phyloP scores from a whole-genome alignment of 2,329 filamentous ascomycete genomes.

The Ceratocystis huliohia region DNA sequence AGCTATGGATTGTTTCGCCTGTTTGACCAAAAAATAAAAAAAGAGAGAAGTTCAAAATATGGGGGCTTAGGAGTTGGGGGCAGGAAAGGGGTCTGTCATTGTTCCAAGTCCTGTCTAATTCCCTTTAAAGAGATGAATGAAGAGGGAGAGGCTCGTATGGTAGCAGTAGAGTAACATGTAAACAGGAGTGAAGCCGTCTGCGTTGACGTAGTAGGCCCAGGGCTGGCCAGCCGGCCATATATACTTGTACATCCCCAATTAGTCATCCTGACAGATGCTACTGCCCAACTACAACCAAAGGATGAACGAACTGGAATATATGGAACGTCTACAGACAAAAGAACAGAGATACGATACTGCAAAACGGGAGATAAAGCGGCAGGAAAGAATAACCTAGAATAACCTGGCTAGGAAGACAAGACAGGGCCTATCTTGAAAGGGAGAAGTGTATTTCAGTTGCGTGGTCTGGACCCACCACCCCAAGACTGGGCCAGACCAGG shows the following conservation, averaged over 20 bases:
- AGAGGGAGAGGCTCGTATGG: neutral
- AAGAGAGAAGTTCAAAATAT: neutral
- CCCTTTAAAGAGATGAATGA: constrained; percentile 1
- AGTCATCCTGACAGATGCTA: too few relatives aligned
- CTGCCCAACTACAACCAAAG: neutral
- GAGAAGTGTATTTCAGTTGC: neutral
- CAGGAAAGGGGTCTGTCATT: too few relatives aligned
- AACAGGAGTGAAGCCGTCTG: too few relatives aligned
- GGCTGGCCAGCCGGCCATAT: neutral
- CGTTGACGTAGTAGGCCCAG: too few relatives aligned
- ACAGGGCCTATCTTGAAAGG: neutral
- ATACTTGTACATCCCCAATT: neutral
- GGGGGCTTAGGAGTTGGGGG: too few relatives aligned
- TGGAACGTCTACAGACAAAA: neutral
- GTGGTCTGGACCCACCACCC: too few relatives aligned
- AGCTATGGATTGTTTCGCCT: neutral
- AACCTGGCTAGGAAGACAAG: neutral
- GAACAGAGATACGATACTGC: neutral
- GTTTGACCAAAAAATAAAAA: neutral
- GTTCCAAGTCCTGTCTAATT: neutral
- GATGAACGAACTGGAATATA: too few relatives aligned
- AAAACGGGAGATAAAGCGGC: neutral
- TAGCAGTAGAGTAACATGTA: too few relatives aligned
- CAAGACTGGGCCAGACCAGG: too few relatives aligned
- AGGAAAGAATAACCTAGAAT: neutral